These are phyloP conservation scores for Carpinus fangiana DNA, from an alignment of 306 rosid species.

Conservation along the genomic window DNA sequence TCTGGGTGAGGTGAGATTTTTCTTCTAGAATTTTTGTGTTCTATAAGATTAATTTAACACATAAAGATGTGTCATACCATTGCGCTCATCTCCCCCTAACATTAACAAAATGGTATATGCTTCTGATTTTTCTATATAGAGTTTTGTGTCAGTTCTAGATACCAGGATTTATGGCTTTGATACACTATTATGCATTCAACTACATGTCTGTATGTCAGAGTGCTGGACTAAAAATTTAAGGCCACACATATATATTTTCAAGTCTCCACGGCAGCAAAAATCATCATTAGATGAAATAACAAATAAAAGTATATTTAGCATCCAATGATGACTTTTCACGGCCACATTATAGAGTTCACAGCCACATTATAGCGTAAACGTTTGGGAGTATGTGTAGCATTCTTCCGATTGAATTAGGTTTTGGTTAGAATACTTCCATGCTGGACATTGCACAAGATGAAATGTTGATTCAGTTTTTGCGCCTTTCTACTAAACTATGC, in stretches of 20 bases:
- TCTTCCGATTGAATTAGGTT: too few species aligned
- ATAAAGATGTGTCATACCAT: background rate
- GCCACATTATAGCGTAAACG: too few species aligned
- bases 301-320: too few species aligned
- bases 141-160: background rate
- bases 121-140: background rate
- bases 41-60: slow-evolving; percentile 7
- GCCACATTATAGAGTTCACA: too few species aligned
- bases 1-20: slow-evolving; percentile 47
- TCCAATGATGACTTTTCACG: too few species aligned
- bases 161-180: background rate
- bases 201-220: background rate
- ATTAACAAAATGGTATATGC: background rate
- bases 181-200: background rate
- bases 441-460: background rate
- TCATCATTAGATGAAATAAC: too few species aligned
- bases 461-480: slow-evolving; percentile 5
- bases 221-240: too few species aligned
- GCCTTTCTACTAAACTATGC: background rate
- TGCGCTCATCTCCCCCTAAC: background rate
- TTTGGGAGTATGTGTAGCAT: too few species aligned
- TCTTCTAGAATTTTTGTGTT: background rate
- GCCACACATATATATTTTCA: too few species aligned
- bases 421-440: background rate
- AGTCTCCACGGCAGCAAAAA: too few species aligned